Evolutionary conservation across 164 flowering plant species (phyloP).

Genomic region (Magnolia kwangsiensis): DNA sequence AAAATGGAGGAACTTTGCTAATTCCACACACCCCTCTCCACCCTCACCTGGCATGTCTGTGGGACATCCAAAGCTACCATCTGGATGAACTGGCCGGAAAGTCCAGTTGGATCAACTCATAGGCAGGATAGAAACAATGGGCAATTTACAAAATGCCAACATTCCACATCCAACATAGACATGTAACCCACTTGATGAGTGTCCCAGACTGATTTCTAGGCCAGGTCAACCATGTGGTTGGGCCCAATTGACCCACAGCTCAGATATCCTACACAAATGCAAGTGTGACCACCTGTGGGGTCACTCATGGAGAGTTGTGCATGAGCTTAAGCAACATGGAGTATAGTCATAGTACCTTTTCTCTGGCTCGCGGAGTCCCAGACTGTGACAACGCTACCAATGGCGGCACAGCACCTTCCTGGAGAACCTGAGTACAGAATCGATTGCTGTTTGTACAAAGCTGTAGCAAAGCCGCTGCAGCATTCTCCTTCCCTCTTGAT

Average conservation of each 20-base stretch:
- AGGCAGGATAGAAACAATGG: neutral
- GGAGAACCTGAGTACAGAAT: conserved; percentile 17
- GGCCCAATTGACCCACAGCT: neutral
- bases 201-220: neutral
- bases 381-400: conserved; percentile 25
- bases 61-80: too few relatives aligned
- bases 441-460: conserved; percentile 18
- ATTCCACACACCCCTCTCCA: neutral
- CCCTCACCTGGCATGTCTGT: too few relatives aligned
- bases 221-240: neutral
- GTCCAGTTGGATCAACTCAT: neutral
- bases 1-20: neutral
- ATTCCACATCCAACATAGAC: neutral
- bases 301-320: neutral
- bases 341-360: conserved; percentile 10
- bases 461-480: conserved; percentile 48
- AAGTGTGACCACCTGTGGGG: neutral
- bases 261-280: neutral
- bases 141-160: neutral
- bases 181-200: neutral
- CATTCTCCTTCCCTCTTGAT: conserved; percentile 83
- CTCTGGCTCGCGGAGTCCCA: conserved; percentile 24
- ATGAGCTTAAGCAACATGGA: neutral
- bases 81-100: neutral
- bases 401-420: conserved; percentile 27